These are phyloP conservation scores for Colletotrichum ledebouriae DNA, from an alignment of 2,329 filamentous ascomycete species.

Conservation along the genomic window DNA sequence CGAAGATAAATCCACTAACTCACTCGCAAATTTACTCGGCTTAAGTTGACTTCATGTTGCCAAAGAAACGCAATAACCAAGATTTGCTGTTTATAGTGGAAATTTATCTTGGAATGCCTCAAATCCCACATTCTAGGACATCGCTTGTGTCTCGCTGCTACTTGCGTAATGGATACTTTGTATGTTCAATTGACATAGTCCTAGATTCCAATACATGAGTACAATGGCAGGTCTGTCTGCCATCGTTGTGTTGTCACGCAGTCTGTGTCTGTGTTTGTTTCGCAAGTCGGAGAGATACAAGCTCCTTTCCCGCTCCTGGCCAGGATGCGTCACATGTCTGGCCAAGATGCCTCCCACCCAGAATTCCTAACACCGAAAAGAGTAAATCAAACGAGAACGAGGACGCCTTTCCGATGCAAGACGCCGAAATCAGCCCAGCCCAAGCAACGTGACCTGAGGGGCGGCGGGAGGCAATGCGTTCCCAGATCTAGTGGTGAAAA, in stretches of 20 bases:
- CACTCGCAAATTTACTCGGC: too few species aligned
- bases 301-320: neutral
- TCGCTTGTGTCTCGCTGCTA: too few species aligned
- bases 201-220: neutral
- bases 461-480: slow-evolving; percentile 5
- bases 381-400: neutral
- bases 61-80: too few species aligned
- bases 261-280: slow-evolving; percentile 16
- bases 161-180: neutral
- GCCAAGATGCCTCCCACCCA: neutral
- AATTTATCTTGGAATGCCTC: too few species aligned
- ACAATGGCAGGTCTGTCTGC: neutral
- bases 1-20: too few species aligned
- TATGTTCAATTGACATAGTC: slow-evolving; percentile 29
- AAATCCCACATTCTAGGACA: too few species aligned
- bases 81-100: too few species aligned
- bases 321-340: neutral
- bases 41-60: too few species aligned
- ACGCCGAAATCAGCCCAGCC: slow-evolving; percentile 19
- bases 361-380: slow-evolving; percentile 8
- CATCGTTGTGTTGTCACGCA: slow-evolving; percentile 1
- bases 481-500: slow-evolving; percentile 29
- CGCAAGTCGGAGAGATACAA: neutral
- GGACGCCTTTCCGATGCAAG: slow-evolving; percentile 31
- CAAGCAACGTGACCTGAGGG: neutral